Conservation (phyloP, 306 rosid species). For the Rosa lucieae region DNA sequence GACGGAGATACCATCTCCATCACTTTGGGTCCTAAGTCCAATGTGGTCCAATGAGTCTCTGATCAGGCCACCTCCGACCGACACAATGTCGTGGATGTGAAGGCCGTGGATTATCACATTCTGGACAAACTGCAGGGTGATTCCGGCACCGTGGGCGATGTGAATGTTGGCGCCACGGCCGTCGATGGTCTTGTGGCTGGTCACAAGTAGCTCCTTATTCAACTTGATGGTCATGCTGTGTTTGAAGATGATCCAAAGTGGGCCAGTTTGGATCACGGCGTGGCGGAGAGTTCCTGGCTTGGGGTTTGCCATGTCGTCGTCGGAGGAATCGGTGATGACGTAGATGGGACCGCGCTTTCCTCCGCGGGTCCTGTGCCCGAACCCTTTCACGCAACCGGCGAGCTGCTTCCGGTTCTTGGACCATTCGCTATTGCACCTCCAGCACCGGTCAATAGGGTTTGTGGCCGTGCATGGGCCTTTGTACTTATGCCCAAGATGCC, state of each 20-base stretch:
- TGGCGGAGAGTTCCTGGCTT: constrained; percentile 64
- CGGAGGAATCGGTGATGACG: constrained; percentile 57
- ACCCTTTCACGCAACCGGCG: constrained; percentile 62
- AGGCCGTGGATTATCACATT: constrained; percentile 72
- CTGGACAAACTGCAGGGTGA: constrained; percentile 46
- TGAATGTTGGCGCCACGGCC: constrained; percentile 72
- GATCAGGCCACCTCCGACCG: constrained; percentile 53
- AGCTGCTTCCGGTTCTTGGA: constrained; percentile 49
- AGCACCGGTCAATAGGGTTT: constrained; percentile 89
- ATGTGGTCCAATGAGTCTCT: constrained; percentile 53
- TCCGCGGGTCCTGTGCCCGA: constrained; percentile 64
- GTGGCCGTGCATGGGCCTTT: constrained; percentile 44
- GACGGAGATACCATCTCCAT: constrained; percentile 77
- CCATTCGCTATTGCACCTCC: constrained; percentile 70
- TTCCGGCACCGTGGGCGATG: constrained; percentile 58
- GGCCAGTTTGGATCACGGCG: constrained; percentile 46
- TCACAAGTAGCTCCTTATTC: constrained; percentile 50
- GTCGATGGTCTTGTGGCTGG: constrained; percentile 79
- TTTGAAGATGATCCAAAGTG: constrained; percentile 73
- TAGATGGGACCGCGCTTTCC: constrained; percentile 52
- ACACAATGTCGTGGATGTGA: constrained; percentile 34
- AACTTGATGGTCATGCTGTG: constrained; percentile 60
- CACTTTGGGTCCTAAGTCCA: constrained; percentile 49
- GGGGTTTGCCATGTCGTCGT: constrained; percentile 41
- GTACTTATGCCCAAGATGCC: constrained; percentile 35